Percentiles rank a stretch among this genome's conserved stretches.
Conservation (phyloP, 257 asterid genomes). For the Cruciata laevipes region DNA sequence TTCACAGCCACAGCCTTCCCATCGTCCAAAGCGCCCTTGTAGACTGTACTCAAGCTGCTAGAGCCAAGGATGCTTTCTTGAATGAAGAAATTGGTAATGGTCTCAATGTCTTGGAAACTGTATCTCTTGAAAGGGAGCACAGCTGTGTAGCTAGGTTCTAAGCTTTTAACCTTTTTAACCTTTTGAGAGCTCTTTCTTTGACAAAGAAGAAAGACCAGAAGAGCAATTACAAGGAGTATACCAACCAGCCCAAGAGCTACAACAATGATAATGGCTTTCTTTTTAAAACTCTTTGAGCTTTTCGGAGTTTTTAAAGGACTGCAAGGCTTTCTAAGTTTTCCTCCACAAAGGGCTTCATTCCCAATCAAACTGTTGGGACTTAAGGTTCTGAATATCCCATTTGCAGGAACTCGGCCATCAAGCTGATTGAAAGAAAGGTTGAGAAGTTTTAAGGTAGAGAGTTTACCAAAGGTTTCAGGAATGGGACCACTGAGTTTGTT, state of each 20-base stretch:
- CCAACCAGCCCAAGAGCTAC: conserved; percentile 30
- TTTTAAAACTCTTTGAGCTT: conserved; percentile 19
- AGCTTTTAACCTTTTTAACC: conserved; percentile 9
- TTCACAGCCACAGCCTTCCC: conserved; percentile 56
- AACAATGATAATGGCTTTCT: conserved; percentile 28
- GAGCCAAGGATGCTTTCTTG: conserved; percentile 58
- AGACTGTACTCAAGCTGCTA: conserved; percentile 68
- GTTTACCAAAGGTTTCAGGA: conserved; percentile 41
- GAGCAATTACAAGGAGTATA: conserved; percentile 27
- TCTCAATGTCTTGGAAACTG: conserved; percentile 35
- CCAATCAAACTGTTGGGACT: conserved; percentile 34
- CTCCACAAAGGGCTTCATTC: conserved; percentile 61
- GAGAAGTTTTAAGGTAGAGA: conserved; percentile 44
- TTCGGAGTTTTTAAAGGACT: conserved; percentile 2
- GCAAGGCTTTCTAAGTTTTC: conserved; percentile 30
- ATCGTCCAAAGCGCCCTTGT: conserved; percentile 45
- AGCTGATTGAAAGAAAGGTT: conserved; percentile 71
- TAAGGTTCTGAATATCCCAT: conserved; percentile 34
- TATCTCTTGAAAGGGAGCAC: conserved; percentile 45
- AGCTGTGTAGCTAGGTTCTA: conserved; percentile 23
- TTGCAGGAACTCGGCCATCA: conserved; percentile 52
- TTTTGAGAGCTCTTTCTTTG: conserved; percentile 21
- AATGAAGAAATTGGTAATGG: conserved; percentile 52
- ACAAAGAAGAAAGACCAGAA: conserved; percentile 15
- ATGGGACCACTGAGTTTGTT: conserved; percentile 58